These are phyloP conservation scores for Carex pumila DNA, from an alignment of 176 grass and related monocot genomes.

Conservation along the genomic window DNA sequence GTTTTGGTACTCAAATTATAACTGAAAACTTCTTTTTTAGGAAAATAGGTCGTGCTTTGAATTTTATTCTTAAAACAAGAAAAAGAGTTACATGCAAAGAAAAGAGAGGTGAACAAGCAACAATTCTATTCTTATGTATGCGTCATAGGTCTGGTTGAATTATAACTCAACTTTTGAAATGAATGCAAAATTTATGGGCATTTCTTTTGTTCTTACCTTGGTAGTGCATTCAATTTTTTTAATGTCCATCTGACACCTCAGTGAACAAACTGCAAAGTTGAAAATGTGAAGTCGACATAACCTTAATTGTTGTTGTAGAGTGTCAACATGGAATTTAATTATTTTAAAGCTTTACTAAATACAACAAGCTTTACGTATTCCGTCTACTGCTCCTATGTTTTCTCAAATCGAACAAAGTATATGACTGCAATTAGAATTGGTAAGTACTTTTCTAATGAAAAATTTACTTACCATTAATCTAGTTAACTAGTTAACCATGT, in stretches of 20 bases:
- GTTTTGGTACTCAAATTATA: neutral
- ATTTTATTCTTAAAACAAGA: too few relatives aligned
- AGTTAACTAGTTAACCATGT: neutral
- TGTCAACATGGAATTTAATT: slow-evolving; percentile 5
- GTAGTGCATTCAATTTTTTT: neutral
- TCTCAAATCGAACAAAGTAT: neutral
- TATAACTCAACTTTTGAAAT: neutral
- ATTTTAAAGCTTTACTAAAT: neutral
- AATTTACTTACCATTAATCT: neutral
- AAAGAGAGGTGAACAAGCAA: too few relatives aligned
- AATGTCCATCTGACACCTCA: neutral
- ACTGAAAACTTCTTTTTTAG: neutral
- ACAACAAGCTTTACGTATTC: neutral
- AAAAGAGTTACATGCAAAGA: too few relatives aligned
- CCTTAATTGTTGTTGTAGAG: neutral
- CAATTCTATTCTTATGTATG: neutral
- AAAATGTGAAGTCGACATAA: neutral
- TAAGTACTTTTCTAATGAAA: neutral
- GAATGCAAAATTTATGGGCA: neutral
- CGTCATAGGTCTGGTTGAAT: neutral
- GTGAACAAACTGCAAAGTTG: neutral
- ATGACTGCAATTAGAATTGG: neutral
- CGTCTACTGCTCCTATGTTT: neutral
- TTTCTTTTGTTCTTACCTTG: neutral
- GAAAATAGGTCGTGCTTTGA: neutral